Percentiles rank a stretch among this genome's conserved stretches.
These are phyloP conservation scores for Afroboletus lepidellus DNA, from an alignment of 1,284 basidiomycete genomes.

Conservation along the genomic window DNA sequence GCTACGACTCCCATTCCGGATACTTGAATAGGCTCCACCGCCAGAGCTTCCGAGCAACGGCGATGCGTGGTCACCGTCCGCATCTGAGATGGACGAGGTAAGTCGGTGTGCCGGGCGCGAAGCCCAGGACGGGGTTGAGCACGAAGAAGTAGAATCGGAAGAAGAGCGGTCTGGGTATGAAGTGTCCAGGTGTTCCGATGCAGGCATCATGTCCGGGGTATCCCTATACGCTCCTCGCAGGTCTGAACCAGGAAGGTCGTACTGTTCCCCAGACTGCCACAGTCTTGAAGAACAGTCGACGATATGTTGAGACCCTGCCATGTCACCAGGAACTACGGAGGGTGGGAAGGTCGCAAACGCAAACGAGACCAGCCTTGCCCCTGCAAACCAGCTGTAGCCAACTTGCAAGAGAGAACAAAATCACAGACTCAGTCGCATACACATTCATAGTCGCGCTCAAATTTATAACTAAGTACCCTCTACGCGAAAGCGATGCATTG, in stretches of 20 bases:
- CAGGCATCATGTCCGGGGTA: constrained; percentile 5
- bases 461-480: too few species aligned
- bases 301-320: constrained; percentile 17
- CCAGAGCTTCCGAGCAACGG: constrained; percentile 45
- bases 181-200: constrained; percentile 11
- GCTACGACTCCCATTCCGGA: constrained; percentile 43
- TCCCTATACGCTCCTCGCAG: constrained; percentile 12
- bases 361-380: too few species aligned
- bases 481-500: too few species aligned
- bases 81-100: constrained; percentile 60
- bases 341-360: constrained; percentile 13
- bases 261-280: constrained; percentile 21
- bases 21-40: constrained; percentile 38
- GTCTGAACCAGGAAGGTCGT: constrained; percentile 23
- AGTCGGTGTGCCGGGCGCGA: constrained; percentile 45
- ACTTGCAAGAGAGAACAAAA: background rate
- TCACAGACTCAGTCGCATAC: background rate
- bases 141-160: constrained; percentile 41
- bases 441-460: too few species aligned
- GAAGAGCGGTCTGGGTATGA: constrained; percentile 35
- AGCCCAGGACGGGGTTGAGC: constrained; percentile 44
- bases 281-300: constrained; percentile 10
- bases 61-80: constrained; percentile 60
- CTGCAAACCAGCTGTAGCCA: background rate
- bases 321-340: constrained; percentile 5